phyloP scores from a whole-genome alignment of 352 stramenopile species.

The Globisporangium spinosum region DNA sequence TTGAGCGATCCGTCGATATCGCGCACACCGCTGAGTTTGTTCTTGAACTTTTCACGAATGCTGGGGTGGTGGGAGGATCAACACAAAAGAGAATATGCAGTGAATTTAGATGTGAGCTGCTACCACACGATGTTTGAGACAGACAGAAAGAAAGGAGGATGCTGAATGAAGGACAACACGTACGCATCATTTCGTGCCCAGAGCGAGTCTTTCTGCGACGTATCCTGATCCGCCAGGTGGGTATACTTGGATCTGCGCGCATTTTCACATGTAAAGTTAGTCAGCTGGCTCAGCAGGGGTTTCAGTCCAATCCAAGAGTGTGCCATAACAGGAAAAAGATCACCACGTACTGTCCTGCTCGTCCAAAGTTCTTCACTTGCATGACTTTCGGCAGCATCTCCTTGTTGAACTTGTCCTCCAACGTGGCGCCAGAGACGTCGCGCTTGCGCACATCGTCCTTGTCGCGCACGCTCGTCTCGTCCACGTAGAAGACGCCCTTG shows the following conservation, averaged over 20 bases:
- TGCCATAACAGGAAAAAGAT: not conserved
- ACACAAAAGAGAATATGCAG: not conserved
- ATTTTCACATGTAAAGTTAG: not conserved
- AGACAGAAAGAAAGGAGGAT: not conserved
- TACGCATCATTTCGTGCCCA: constrained; percentile 70
- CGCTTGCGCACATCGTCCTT: constrained; percentile 90
- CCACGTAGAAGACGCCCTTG: constrained; percentile 97
- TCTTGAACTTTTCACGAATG: constrained; percentile 80
- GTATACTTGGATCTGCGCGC: constrained; percentile 93
- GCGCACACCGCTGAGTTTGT: constrained; percentile 67
- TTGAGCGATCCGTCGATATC: constrained; percentile 55
- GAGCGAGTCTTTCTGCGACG: constrained; percentile 75
- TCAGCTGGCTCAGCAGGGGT: not conserved
- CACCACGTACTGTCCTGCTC: constrained; percentile 79
- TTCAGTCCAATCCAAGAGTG: not conserved
- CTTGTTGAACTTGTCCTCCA: constrained; percentile 94
- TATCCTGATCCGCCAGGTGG: constrained; percentile 97
- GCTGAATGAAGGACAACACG: constrained; percentile 3
- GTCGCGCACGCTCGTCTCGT: constrained; percentile 88
- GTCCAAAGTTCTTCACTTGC: constrained; percentile 98
- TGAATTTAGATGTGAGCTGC: not conserved
- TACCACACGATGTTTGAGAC: not conserved
- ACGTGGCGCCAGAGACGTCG: constrained; percentile 86
- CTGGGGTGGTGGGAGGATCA: constrained; percentile 17
- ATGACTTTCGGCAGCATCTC: constrained; percentile 93